Evolutionary conservation across 2,329 filamentous ascomycete species (phyloP), one percentile per base, ranked within the genome.

Genomic region (Colletotrichum tropicale): DNA sequence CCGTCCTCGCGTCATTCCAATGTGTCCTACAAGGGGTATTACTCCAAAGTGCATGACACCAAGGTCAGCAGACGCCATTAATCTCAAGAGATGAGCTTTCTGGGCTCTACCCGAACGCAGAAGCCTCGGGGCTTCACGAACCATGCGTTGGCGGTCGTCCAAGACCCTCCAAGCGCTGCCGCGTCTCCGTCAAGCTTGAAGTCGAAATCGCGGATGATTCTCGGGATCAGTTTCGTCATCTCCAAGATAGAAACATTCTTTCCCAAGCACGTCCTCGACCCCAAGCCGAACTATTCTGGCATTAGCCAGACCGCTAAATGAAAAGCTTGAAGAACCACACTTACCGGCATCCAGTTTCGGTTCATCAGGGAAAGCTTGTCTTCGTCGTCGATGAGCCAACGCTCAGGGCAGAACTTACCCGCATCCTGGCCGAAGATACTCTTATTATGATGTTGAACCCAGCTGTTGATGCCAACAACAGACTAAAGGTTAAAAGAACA

Each of bases 191-290:
- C 67, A 5, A 84, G 78, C 61, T 81, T 77, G 55, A 86, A 82
- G 18, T 84, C 80, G 66, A 85, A 85, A 12, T 81, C 80, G 8
- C 79, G 79, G 13, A 86, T 67, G 3, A 86, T 72, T n/a, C 83
- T 78, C 2, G 86, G 86, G 4, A 88, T 81, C 16, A 87, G 68
- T 77, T 87, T 88, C 6, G 80, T 81, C 69, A 88, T 85, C 78
- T 88, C 87, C 67, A 88, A 77, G 15, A 85, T 79, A 3, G 86
- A 84, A 28, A 88, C 83, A 69, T 89, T 84, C 62, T 85, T 84
- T 0, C 87, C 87, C 7, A 88, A 77, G 71, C 87, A 88, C 0
- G 83, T 86, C 15, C 87, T 79, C 2, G 84, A 83, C 2, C 86
- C 86, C 52, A 84, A 78, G 0, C 86, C 86, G 75, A 87, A 88